Evolutionary conservation across 768 basidiomycete genomes (phyloP).

Genomic region (Crepidotus variabilis): DNA sequence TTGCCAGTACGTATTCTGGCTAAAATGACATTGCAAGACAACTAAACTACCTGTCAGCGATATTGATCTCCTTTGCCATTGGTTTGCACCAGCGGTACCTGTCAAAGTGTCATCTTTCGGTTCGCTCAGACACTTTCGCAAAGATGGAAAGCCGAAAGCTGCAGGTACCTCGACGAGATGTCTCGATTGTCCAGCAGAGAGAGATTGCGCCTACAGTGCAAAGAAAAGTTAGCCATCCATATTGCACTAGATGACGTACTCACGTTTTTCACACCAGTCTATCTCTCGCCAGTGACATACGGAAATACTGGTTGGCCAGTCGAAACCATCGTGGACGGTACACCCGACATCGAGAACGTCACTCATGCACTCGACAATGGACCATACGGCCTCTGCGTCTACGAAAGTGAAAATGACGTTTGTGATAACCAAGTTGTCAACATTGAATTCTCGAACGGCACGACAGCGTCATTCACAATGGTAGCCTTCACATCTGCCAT

Average conservation of each 20-base stretch:
- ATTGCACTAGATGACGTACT: neutral
- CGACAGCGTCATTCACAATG: constrained; percentile 88
- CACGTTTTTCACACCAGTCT: constrained; percentile 46
- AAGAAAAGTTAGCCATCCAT: constrained; percentile 61
- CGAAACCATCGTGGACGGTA: constrained; percentile 65
- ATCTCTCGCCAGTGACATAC: constrained; percentile 66
- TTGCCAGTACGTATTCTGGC: constrained; percentile 59
- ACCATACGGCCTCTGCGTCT: constrained; percentile 81
- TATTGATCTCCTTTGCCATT: constrained; percentile 79
- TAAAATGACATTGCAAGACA: constrained; percentile 4
- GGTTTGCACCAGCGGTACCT: constrained; percentile 64
- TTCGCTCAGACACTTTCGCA: constrained; percentile 78
- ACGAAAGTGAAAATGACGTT: constrained; percentile 82
- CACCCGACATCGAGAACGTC: constrained; percentile 86
- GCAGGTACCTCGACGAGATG: constrained; percentile 73
- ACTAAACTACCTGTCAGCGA: constrained; percentile 46
- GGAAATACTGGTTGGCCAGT: constrained; percentile 65
- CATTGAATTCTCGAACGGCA: constrained; percentile 77
- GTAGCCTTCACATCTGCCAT: constrained; percentile 77
- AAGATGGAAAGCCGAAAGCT: constrained; percentile 60
- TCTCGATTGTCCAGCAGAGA: constrained; percentile 69
- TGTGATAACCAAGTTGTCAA: constrained; percentile 93
- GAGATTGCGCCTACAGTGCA: constrained; percentile 80
- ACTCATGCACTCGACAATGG: constrained; percentile 64
- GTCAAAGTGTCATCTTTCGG: constrained; percentile 81